phyloP scores from a whole-genome alignment of 495 filamentous ascomycete genomes.

The Friedmanniomyces endolithicus region DNA sequence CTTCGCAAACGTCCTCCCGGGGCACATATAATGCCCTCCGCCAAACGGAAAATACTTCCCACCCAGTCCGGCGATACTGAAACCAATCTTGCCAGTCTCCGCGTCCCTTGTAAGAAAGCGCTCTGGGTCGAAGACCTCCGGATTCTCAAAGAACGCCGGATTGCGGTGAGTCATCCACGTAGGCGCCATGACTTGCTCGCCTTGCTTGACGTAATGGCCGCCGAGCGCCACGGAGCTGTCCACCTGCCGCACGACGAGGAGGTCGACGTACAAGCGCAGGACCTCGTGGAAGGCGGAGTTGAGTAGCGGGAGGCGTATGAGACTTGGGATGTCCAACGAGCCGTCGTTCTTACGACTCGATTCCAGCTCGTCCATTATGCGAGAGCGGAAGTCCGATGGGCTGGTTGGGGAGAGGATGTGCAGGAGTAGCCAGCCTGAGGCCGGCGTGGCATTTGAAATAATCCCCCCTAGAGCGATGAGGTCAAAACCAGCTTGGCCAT shows the following conservation, averaged over 20 bases:
- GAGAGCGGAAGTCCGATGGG: not conserved
- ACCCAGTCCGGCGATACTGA: not conserved
- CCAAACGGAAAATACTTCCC: constrained; percentile 5
- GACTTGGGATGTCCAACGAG: constrained; percentile 22
- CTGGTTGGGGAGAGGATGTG: constrained; percentile 3
- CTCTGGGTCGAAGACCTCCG: constrained; percentile 1
- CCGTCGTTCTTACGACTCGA: not conserved
- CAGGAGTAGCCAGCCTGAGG: constrained; percentile 2
- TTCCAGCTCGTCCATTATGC: not conserved
- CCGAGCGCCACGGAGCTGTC: not conserved
- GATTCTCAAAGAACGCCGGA: not conserved
- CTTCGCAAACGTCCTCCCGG: constrained; percentile 1
- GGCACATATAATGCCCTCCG: constrained; percentile 4
- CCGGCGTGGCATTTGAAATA: constrained; percentile 3
- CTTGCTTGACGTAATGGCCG: not conserved
- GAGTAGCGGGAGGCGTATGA: constrained; percentile 28
- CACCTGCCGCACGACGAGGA: constrained; percentile 16
- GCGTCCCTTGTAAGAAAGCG: not conserved
- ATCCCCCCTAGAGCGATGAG: constrained; percentile 14
- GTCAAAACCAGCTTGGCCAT: constrained; percentile 9
- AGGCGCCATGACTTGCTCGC: constrained; percentile 6
- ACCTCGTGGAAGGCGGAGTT: constrained; percentile 32
- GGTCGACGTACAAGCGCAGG: constrained; percentile 28
- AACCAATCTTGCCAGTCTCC: not conserved
- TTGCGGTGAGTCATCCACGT: constrained; percentile 4